Conservation (phyloP, 192 early-diverging fungal species). For the Backusella luteola region DNA sequence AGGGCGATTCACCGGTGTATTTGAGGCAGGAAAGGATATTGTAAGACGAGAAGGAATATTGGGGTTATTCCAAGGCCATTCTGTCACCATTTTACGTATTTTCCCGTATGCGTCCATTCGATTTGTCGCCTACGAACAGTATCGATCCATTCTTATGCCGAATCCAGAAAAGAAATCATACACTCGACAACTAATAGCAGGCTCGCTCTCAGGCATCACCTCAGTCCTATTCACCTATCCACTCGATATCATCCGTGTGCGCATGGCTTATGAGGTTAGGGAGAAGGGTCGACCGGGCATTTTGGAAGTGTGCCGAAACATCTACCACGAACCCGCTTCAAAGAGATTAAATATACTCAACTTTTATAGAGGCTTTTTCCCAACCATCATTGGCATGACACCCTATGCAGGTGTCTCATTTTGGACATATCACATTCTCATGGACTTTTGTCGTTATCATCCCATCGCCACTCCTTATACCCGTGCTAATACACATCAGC, state of each 20-base stretch:
- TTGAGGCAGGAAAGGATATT: constrained; percentile 78
- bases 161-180: constrained; percentile 57
- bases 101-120: constrained; percentile 98
- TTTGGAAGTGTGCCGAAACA: constrained; percentile 41
- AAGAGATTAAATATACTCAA: constrained; percentile 59
- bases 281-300: constrained; percentile 17
- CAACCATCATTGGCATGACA: constrained; percentile 88
- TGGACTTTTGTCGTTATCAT: constrained; percentile 54
- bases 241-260: constrained; percentile 89
- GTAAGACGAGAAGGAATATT: constrained; percentile 64
- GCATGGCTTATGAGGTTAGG: constrained; percentile 86
- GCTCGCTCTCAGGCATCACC: constrained; percentile 73
- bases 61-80: constrained; percentile 94
- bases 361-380: constrained; percentile 93
- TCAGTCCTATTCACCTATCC: constrained; percentile 92
- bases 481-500: constrained; percentile 18
- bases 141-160: constrained; percentile 68
- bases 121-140: constrained; percentile 96
- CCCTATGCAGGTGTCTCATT: constrained; percentile 98
- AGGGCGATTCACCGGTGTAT: constrained; percentile 80
- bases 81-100: constrained; percentile 88
- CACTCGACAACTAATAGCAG: constrained; percentile 74
- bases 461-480: constrained; percentile 41
- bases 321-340: constrained; percentile 78
- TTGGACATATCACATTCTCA: constrained; percentile 79